Percentiles rank a stretch among this genome's conserved stretches.
Evolutionary conservation across 257 asterid genomes (phyloP).

Genomic region (Eucommia ulmoides): DNA sequence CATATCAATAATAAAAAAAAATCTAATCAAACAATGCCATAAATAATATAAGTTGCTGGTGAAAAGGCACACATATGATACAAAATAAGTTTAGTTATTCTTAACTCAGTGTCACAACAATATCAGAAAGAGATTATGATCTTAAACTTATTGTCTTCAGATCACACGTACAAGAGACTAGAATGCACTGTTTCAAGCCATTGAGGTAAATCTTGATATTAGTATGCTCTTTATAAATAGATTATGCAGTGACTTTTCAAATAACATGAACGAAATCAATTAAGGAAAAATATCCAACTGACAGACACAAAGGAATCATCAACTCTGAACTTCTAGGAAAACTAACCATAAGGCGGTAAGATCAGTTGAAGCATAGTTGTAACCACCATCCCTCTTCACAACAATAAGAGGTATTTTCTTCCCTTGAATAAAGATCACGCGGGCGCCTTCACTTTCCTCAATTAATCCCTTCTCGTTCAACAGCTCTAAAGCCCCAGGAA

Average conservation of each 20-base stretch:
- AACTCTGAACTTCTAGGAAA: constrained; percentile 4
- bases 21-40: no score
- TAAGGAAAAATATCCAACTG: neutral
- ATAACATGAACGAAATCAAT: constrained; percentile 7
- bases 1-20: no score
- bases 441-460: constrained; percentile 92
- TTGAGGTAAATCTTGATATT: neutral
- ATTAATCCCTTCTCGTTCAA: constrained; percentile 53
- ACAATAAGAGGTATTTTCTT: constrained; percentile 74
- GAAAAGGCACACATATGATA: no score
- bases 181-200: neutral
- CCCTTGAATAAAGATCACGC: constrained; percentile 82
- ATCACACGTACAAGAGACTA: no score
- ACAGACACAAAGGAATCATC: constrained; percentile 7
- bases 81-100: no score
- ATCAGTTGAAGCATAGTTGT: constrained; percentile 91
- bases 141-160: no score
- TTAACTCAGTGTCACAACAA: no score
- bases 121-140: no score
- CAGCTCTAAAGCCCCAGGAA: constrained; percentile 50
- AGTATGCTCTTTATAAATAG: no score
- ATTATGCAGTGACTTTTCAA: no score
- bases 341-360: constrained; percentile 84
- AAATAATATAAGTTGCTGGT: no score
- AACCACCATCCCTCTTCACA: constrained; percentile 93